Base-by-base conservation (phyloP, 805 yeast species). In the Lachancea nothofagi region DNA sequence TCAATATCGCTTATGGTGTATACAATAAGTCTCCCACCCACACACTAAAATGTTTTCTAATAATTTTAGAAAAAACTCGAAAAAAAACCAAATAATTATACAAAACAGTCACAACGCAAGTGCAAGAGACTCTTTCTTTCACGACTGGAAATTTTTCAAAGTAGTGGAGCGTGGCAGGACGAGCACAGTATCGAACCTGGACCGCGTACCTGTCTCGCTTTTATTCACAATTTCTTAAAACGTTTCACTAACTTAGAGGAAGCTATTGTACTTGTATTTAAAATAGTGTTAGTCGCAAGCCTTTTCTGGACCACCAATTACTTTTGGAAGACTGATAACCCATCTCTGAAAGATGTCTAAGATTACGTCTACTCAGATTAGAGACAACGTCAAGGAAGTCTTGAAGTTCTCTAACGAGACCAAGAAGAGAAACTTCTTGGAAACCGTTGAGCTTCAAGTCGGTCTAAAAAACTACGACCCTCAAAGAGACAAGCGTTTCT, bases 401-500 rank as follows among this genome's bases (percentile, higher is more conserved):
- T 76, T 93, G 71, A 83, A 80, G 68, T 79, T 70, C 81, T 87
- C 97, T 64, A 78, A 69, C 70, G 93, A 84, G 74, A 83, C 90
- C 77, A 93, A 93, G 86, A 90, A 93, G 96, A 89, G 99, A 83
- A 93, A 93, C 95, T 93, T 93, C 79, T 84, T 90, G 75, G 99
- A 93, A 83, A 90, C 99, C 73, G 89, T 93, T 66, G 99, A 93
- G 79, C 80, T 93, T 70, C 98, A 93, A 79, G 95, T 93, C 68
- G 98, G 98, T 74, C 82, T 93, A 65, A 93, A 93, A 89, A 93
- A 93, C 95, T 93, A 93, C 77, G 99, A 93, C 73, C 97, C 99
- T 70, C 98, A 93, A 80, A 89, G 98, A 86, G 99, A 93, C 77
- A 93, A 93, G 89, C 97, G 99, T 88, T 93, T 93, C 97, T 90